Conservation (phyloP, 1,139 yeast species). For the Arxiozyma bovina region DNA sequence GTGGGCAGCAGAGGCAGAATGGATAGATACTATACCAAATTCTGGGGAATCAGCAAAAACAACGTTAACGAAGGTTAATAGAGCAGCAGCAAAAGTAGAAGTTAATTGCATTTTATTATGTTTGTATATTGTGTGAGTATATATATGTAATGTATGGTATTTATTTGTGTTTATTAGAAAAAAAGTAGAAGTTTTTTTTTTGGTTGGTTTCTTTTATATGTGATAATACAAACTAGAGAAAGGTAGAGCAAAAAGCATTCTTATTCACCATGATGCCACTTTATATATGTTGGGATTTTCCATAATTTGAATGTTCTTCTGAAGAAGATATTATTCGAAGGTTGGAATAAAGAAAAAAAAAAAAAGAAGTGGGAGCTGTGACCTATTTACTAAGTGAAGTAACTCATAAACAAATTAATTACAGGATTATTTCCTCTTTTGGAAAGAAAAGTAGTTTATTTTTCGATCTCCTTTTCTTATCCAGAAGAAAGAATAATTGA, state of each 20-base stretch:
- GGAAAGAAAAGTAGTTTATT: not conserved
- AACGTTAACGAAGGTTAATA: conserved; percentile 18
- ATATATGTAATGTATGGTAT: not conserved
- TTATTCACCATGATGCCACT: too few relatives aligned
- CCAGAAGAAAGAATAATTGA: not conserved
- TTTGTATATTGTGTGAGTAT: not conserved
- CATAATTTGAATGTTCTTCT: not conserved
- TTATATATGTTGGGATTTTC: not conserved
- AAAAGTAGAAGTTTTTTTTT: too few relatives aligned
- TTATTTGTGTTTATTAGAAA: not conserved
- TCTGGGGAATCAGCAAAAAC: conserved; percentile 28
- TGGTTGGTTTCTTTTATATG: not conserved
- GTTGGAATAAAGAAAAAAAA: not conserved
- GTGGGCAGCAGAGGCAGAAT: conserved; percentile 28
- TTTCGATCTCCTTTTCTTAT: not conserved
- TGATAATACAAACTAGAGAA: not conserved
- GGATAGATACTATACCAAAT: conserved; percentile 24
- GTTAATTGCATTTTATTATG: conserved; percentile 10
- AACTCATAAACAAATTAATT: not conserved
- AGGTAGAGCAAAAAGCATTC: too few relatives aligned
- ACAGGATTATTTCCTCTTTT: not conserved
- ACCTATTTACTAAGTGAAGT: not conserved
- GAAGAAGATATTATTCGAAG: not conserved
- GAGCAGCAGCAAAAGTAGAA: conserved; percentile 10
- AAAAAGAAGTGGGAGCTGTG: too few relatives aligned